These are phyloP conservation scores for Austroboletus niveus DNA, from an alignment of 1,284 basidiomycete genomes.

Conservation along the genomic window DNA sequence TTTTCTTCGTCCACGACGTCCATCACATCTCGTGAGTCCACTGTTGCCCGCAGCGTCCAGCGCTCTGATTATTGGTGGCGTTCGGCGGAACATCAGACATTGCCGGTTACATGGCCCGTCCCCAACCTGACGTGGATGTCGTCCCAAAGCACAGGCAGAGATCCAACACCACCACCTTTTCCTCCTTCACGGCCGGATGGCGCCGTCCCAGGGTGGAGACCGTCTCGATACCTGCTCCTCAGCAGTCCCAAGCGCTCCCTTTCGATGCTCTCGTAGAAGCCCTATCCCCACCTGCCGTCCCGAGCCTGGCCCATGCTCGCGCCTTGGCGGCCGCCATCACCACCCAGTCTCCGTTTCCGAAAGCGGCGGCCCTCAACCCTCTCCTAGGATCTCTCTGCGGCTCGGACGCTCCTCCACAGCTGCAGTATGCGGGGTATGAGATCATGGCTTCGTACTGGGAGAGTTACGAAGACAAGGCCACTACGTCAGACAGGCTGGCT, in stretches of 20 bases:
- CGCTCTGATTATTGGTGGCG: constrained; percentile 4
- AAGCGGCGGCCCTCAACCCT: constrained; percentile 46
- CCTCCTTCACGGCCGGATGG: constrained; percentile 39
- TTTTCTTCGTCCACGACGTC: constrained; percentile 5
- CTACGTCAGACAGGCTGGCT: constrained; percentile 55
- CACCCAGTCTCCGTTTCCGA: constrained; percentile 50
- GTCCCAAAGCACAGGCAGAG: constrained; percentile 37
- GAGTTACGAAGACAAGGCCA: constrained; percentile 46
- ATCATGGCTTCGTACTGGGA: constrained; percentile 67
- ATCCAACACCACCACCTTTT: constrained; percentile 46
- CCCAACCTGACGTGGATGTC: constrained; percentile 36
- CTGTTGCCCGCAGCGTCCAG: neutral
- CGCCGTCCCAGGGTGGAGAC: constrained; percentile 40
- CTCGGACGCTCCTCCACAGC: constrained; percentile 45
- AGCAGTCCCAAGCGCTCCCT: constrained; percentile 30
- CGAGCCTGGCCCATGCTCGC: constrained; percentile 51
- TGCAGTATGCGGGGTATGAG: constrained; percentile 69
- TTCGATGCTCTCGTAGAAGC: constrained; percentile 49
- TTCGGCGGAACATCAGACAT: constrained; percentile 10
- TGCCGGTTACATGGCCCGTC: constrained; percentile 30
- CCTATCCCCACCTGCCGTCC: constrained; percentile 55
- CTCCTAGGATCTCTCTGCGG: constrained; percentile 59
- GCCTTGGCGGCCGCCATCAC: constrained; percentile 39
- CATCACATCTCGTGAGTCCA: constrained; percentile 15
- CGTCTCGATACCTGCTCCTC: constrained; percentile 24